These are phyloP conservation scores for Phytophthora ohioensis DNA, from an alignment of 352 stramenopile species.

Conservation along the genomic window DNA sequence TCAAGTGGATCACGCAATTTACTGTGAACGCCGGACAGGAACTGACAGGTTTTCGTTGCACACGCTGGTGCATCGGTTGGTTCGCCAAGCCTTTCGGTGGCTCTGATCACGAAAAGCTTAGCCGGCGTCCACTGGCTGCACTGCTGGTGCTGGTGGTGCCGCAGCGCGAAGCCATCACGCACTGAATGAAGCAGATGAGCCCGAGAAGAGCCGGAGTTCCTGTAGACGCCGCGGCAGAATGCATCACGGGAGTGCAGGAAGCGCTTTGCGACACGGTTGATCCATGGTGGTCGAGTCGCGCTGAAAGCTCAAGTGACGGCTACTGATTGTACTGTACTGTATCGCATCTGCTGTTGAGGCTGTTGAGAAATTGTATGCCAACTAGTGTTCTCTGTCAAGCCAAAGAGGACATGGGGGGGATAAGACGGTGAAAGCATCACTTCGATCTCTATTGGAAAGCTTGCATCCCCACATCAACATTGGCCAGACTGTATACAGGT, in stretches of 20 bases:
- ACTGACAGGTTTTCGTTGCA: conserved; percentile 1
- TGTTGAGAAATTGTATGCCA: too few relatives aligned
- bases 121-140: too few relatives aligned
- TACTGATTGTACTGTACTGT: too few relatives aligned
- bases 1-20: background rate
- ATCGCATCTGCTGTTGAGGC: too few relatives aligned
- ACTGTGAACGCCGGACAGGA: background rate
- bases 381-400: too few relatives aligned
- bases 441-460: too few relatives aligned
- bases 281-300: background rate
- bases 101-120: background rate
- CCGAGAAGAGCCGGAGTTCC: conserved; percentile 4
- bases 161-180: background rate
- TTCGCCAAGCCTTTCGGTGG: background rate
- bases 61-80: background rate
- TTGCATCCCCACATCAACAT: too few relatives aligned
- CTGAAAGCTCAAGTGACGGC: too few relatives aligned
- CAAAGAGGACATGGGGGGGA: too few relatives aligned
- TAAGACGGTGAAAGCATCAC: too few relatives aligned
- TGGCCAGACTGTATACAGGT: too few relatives aligned
- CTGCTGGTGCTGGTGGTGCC: conserved; percentile 12
- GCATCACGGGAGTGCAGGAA: conserved; percentile 12
- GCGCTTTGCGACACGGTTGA: conserved; percentile 11
- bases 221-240: background rate
- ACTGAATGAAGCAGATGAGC: conserved; percentile 3